phyloP scores from a whole-genome alignment of 345 rosid genomes.

The Stellera chamaejasme region DNA sequence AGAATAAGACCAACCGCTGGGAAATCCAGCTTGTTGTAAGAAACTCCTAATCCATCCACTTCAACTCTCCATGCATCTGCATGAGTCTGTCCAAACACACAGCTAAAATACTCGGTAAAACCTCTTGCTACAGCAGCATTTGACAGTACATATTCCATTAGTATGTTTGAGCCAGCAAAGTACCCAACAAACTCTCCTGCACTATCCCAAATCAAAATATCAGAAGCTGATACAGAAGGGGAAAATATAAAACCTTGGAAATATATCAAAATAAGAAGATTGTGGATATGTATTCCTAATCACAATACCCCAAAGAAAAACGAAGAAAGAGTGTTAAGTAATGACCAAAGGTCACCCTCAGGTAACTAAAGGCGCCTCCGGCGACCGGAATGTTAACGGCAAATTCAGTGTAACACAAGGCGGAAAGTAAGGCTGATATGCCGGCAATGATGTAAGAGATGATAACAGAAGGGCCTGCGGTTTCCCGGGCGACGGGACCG shows the following conservation, averaged over 20 bases:
- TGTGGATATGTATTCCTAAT: neutral
- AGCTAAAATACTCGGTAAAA: slow-evolving; percentile 63
- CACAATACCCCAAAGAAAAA: neutral
- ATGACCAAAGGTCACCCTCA: slow-evolving; percentile 84
- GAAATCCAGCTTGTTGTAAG: slow-evolving; percentile 77
- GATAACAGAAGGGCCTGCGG: slow-evolving; percentile 79
- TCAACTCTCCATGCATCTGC: slow-evolving; percentile 63
- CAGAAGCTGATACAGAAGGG: slow-evolving; percentile 11
- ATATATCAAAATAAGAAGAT: neutral
- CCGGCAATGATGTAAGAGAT: slow-evolving; percentile 78
- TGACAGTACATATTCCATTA: slow-evolving; percentile 89
- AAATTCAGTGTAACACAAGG: slow-evolving; percentile 91
- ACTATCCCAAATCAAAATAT: slow-evolving; percentile 2
- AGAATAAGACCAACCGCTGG: slow-evolving; percentile 76
- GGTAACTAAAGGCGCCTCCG: slow-evolving; percentile 93
- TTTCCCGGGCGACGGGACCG: slow-evolving; percentile 50
- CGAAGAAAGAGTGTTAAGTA: neutral
- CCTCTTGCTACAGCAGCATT: slow-evolving; percentile 91
- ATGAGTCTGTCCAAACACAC: slow-evolving; percentile 48
- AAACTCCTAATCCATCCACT: slow-evolving; percentile 46
- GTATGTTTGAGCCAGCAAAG: slow-evolving; percentile 82
- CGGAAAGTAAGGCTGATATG: slow-evolving; percentile 75
- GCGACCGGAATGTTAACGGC: slow-evolving; percentile 93
- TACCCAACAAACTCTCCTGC: slow-evolving; percentile 86
- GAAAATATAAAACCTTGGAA: neutral